These are phyloP conservation scores for Eragrostis nindensis DNA, from an alignment of 176 grass and related monocot species.

Conservation along the genomic window DNA sequence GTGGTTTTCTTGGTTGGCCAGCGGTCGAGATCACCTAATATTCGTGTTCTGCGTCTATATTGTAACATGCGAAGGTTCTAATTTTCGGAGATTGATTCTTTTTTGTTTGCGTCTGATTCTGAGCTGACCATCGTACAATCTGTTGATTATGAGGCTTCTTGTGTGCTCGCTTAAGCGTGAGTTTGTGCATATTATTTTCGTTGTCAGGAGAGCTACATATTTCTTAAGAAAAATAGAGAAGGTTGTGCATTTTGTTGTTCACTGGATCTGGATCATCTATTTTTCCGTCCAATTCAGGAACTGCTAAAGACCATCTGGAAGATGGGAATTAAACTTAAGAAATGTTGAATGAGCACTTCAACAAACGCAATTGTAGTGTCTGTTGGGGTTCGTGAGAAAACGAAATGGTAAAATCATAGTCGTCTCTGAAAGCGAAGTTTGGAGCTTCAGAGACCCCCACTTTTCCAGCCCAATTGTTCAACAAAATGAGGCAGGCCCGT, in stretches of 20 bases:
- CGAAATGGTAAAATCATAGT: no score
- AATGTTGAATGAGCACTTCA: no score
- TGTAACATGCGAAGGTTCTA: slow-evolving; percentile 28
- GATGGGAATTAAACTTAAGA: no score
- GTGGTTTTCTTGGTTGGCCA: slow-evolving; percentile 25
- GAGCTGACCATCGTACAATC: slow-evolving; percentile 12
- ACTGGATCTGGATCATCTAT: no score
- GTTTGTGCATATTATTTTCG: not conserved
- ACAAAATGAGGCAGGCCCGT: no score
- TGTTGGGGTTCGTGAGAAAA: no score
- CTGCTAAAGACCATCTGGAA: no score
- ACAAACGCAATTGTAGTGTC: no score
- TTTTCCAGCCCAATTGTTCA: no score
- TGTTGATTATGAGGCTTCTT: not conserved
- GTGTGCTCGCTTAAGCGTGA: slow-evolving; percentile 7
- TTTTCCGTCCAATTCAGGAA: no score
- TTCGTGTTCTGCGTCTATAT: not conserved
- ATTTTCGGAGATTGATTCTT: slow-evolving; percentile 8
- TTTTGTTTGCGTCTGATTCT: slow-evolving; percentile 18
- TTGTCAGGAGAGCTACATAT: not conserved
- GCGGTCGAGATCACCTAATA: slow-evolving; percentile 8
- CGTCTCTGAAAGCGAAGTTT: no score
- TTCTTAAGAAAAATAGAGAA: not conserved
- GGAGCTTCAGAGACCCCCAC: no score
- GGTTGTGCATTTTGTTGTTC: not conserved